Evolutionary conservation across 2,329 filamentous ascomycete species (phyloP).

Genomic region (Daldinia eschscholtzii): DNA sequence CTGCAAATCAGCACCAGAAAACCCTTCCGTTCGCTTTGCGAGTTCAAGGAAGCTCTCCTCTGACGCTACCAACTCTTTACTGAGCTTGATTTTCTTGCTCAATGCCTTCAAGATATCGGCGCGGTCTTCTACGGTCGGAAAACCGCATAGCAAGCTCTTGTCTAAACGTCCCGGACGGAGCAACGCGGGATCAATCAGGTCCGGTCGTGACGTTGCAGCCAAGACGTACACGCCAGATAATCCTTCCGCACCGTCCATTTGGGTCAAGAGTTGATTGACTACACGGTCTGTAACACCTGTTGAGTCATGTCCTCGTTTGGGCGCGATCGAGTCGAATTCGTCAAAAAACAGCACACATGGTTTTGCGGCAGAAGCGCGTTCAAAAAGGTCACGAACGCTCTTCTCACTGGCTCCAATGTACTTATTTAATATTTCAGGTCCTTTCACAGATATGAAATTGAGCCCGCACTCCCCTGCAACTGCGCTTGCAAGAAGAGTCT

Average conservation of each 20-base stretch:
- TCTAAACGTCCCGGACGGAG: slow-evolving; percentile 92
- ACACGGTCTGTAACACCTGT: slow-evolving; percentile 99
- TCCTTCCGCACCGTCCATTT: slow-evolving; percentile 98
- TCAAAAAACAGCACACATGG: slow-evolving; percentile 98
- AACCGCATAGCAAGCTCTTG: slow-evolving; percentile 91
- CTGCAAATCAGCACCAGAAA: slow-evolving; percentile 94
- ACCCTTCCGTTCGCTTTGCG: slow-evolving; percentile 84
- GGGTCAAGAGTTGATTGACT: slow-evolving; percentile 96
- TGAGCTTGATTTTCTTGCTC: slow-evolving; percentile 83
- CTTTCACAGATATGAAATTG: slow-evolving; percentile 99
- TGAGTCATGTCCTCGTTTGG: slow-evolving; percentile 95
- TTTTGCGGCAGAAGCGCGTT: slow-evolving; percentile 87
- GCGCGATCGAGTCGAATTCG: slow-evolving; percentile 97
- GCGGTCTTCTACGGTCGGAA: slow-evolving; percentile 83
- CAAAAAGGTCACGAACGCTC: slow-evolving; percentile 93
- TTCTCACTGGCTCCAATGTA: slow-evolving; percentile 99
- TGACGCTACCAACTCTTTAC: slow-evolving; percentile 70
- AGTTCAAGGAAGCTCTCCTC: slow-evolving; percentile 76
- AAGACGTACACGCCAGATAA: slow-evolving; percentile 95
- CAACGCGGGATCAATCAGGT: slow-evolving; percentile 94
- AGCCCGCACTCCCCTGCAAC: slow-evolving; percentile 98
- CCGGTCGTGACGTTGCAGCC: slow-evolving; percentile 91
- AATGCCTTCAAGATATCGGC: slow-evolving; percentile 89
- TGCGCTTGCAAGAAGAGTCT: slow-evolving; percentile 93
- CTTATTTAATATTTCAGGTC: slow-evolving; percentile 98